Base-by-base conservation (phyloP, 768 basidiomycete genomes). In the Astraeus odoratus region DNA sequence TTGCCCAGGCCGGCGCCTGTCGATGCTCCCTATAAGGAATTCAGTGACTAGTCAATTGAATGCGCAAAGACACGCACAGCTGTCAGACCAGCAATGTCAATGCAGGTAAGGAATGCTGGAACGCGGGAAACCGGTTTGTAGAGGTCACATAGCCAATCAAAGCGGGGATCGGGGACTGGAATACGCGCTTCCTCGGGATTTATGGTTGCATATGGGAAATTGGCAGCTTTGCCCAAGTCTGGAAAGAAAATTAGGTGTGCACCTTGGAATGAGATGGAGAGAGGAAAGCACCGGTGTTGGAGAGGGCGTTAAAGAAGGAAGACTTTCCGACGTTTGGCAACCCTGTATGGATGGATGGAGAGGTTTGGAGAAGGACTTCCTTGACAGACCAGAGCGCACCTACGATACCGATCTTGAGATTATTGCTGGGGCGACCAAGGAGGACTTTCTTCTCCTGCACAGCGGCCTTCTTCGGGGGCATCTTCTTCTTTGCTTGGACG, bases 1-100 rank as follows among this genome's bases (percentile, higher is more conserved):
- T 99, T 99, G 33, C 96, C 96, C 31, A 99, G 82, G 60, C 96
- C 96, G 37, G 91, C 96, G 54, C 96, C 96, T 25, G 94, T 97
- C 9, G 95, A 97, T 1, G 96, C 96, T 47, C 96, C 95, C 80
- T 89, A 42, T 8, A 46, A 35, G 22, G 30, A 50, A 31, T 19
- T 65, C 25, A 61, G 57, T 43, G 30, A 46, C 35, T 51, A 44
- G 42, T 18, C 44, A 41, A 31, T 24, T 26, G 22, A 39, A 30
- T 24, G 19, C n/a, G 27, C n/a, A 24, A 39, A 25, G 6, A 27
- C 18, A 69, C 81, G 48, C 61, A 89, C 87, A 42, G 93, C 91
- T 35, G 95, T 97, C 42, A 99, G 73, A 60, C 96, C 96, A 51
- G 96, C 96, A 56, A 99, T 99, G 68, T 99, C 96, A 63, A 97